Conservation (phyloP, 192 early-diverging fungal genomes). For the Podila verticillata region DNA sequence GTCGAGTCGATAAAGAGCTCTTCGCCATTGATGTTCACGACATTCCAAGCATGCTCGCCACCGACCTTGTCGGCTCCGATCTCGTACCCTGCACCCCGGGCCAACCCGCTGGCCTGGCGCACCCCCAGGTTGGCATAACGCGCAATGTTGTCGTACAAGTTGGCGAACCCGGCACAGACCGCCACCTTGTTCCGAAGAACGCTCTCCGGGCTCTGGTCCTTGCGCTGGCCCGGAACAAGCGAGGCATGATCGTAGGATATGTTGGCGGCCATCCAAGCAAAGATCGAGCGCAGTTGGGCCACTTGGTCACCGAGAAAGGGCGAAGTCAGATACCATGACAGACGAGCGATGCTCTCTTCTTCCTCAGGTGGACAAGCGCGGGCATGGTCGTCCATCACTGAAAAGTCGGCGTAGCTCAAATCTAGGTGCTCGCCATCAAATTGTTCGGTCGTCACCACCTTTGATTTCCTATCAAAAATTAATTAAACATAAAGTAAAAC, state of each 20-base stretch:
- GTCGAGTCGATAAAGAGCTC: conserved; percentile 64
- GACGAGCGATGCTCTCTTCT: conserved; percentile 20
- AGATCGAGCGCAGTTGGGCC: conserved; percentile 59
- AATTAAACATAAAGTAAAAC: background rate
- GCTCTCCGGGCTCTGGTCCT: conserved; percentile 31
- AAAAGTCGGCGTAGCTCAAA: conserved; percentile 36
- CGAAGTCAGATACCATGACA: conserved; percentile 55
- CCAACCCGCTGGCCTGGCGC: conserved; percentile 51
- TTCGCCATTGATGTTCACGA: conserved; percentile 56
- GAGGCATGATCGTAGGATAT: conserved; percentile 58
- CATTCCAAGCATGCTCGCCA: conserved; percentile 63
- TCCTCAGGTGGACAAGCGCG: conserved; percentile 29
- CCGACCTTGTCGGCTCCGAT: conserved; percentile 27
- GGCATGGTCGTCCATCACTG: conserved; percentile 50
- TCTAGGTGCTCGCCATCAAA: conserved; percentile 34
- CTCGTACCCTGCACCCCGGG: conserved; percentile 53
- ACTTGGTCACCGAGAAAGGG: conserved; percentile 53
- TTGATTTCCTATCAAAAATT: background rate
- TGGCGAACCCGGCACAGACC: conserved; percentile 66
- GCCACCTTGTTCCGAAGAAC: conserved; percentile 48
- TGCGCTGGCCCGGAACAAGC: conserved; percentile 22
- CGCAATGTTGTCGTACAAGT: conserved; percentile 56
- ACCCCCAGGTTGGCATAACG: conserved; percentile 44
- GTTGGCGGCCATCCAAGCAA: conserved; percentile 60
- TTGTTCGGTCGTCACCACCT: conserved; percentile 10